Evolutionary conservation across 148 eudicot genomes (phyloP), one percentile per base, ranked within the genome.

Genomic region (Chenopodium formosanum): DNA sequence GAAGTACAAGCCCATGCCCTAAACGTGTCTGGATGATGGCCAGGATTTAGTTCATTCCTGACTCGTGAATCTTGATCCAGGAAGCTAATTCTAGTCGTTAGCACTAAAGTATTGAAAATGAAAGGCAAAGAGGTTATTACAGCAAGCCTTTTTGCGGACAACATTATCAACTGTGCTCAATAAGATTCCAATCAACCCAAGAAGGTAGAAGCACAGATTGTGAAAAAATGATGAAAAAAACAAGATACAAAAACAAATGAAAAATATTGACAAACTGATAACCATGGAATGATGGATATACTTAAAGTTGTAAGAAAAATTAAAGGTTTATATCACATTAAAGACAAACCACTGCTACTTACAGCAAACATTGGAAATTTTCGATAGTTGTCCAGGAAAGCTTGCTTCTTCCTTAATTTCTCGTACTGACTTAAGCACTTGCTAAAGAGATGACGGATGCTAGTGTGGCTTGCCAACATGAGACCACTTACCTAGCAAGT

Each of bases 391-490:
- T 97, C 99, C 84, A 97, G 90, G 90, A 94, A 97, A 82, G 98
- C 99, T 83, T 97, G 98, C 86, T 91, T 92, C 91, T 94, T 97
- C 86, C 98, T 91, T 90, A 97, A 79, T 81, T 91, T 92, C 37
- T 94, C 97, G 74, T 94, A 97, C 83, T 97, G 98, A 86, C 92
- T 93, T 86, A 97, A 86, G 62, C 93, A 91, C 88, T 90, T 92
- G 87, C 92, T 88, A 85, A 97, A 97, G 77, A 94, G 91, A 87
- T 97, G 97, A 27, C 99, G 91, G 82, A 97, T 94, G 76, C 98
- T 92, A 80, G 99, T 97, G 89, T 97, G 93, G 86, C 94, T 97
- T 32, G 98, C 99, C 77, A 97, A 83, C 99, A 97, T 97, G 84
- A 97, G 98, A 71, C 99, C 98, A 60, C 97, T 97, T 56, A 97